These are phyloP conservation scores for Tremella mesenterica DNA, from an alignment of 768 basidiomycete genomes.

Conservation along the genomic window DNA sequence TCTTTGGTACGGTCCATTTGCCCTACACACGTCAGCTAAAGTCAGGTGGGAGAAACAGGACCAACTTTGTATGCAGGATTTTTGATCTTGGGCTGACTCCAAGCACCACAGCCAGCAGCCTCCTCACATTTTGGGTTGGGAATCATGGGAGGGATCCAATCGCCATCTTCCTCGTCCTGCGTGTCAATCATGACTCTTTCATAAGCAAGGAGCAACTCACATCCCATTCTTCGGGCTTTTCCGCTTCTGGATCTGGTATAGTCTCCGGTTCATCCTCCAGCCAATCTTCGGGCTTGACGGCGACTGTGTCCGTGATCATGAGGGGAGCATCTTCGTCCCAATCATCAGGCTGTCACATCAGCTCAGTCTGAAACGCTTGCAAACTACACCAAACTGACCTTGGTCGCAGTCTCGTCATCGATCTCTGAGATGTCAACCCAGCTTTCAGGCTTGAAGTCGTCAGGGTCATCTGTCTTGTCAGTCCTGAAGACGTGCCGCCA, in stretches of 20 bases:
- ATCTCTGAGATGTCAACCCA: conserved; percentile 92
- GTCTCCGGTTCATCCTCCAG: conserved; percentile 72
- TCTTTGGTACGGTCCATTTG: conserved; percentile 90
- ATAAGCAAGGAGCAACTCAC: conserved; percentile 14
- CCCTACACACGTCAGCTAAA: conserved; percentile 48
- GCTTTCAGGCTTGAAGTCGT: conserved; percentile 77
- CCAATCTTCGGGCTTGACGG: conserved; percentile 89
- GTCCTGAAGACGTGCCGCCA: not conserved
- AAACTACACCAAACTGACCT: conserved; percentile 48
- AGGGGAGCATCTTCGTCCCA: conserved; percentile 98
- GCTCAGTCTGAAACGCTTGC: not conserved
- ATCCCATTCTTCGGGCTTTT: conserved; percentile 99
- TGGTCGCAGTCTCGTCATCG: conserved; percentile 69
- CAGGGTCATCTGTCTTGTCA: conserved; percentile 59
- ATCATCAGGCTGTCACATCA: conserved; percentile 62
- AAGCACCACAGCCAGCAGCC: conserved; percentile 89
- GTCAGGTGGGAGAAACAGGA: not conserved
- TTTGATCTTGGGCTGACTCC: conserved; percentile 80
- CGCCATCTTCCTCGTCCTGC: conserved; percentile 90
- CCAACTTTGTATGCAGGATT: conserved; percentile 77
- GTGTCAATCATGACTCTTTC: not conserved
- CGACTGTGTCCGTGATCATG: conserved; percentile 78
- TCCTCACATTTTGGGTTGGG: conserved; percentile 82
- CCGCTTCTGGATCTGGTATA: conserved; percentile 72
- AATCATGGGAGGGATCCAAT: conserved; percentile 87